Conservation (phyloP, 345 rosid genomes). For the Geranium rotundifolium region DNA sequence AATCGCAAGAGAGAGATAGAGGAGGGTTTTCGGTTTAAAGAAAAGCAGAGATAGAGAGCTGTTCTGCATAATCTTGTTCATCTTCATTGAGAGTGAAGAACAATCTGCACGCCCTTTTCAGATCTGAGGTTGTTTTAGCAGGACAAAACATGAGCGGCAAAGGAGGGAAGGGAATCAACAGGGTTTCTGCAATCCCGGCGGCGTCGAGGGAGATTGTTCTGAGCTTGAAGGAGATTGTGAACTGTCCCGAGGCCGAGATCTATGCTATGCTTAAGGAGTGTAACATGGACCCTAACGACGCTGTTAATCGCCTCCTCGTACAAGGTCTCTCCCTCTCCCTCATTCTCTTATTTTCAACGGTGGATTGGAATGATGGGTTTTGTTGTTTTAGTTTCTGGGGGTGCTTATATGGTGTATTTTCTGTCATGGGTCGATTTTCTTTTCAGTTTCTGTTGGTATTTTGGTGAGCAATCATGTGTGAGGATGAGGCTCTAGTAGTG, state of each 20-base stretch:
- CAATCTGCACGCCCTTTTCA: not conserved
- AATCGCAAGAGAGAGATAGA: constrained; percentile 2
- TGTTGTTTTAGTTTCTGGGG: no score
- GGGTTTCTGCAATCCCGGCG: constrained; percentile 56
- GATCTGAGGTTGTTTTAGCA: not conserved
- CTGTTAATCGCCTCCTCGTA: constrained; percentile 84
- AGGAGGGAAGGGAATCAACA: constrained; percentile 44
- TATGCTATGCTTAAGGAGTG: constrained; percentile 91
- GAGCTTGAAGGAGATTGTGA: constrained; percentile 91
- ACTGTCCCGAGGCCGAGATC: constrained; percentile 89
- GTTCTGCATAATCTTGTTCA: not conserved
- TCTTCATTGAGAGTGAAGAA: constrained; percentile 4
- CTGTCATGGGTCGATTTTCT: no score
- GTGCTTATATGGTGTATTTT: no score
- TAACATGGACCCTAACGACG: constrained; percentile 97
- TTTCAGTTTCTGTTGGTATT: no score
- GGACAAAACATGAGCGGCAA: constrained; percentile 18
- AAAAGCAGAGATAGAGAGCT: not conserved
- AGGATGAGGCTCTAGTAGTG: no score
- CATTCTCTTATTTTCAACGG: not conserved
- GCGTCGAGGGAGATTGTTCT: constrained; percentile 75
- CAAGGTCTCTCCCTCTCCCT: constrained; percentile 48
- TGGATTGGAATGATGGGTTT: not conserved
- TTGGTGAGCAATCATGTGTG: no score
- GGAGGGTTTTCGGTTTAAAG: constrained; percentile 10